Evolutionary conservation across 768 basidiomycete genomes (phyloP), one percentile per base, ranked within the genome.

Genomic region (Rhizopogon sp.): DNA sequence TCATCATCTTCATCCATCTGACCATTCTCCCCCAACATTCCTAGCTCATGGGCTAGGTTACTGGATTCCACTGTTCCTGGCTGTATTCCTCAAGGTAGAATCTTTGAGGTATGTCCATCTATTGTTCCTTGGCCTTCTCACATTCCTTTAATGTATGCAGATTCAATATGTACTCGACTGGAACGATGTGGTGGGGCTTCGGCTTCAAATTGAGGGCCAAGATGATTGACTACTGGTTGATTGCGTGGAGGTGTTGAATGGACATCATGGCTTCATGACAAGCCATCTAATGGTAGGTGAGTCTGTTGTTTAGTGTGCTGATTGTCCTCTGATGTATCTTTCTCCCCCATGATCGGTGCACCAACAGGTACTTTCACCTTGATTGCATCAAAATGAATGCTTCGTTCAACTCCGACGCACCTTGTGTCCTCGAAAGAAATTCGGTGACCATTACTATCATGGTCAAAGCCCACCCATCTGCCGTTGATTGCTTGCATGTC

Each of bases 401-500:
- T 60, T 5, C 54, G 47, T 43, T 64, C 56, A 41, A 61, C 17
- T 29, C 52, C 52, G 2, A 63, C 39, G 13, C 39, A 9, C 9
- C 46, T 17, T 10, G 9, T 45, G 6, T 58, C 56, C 33, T 33
- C 52, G 56, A 54, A 54, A 51, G 45, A 61, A 43, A 56, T 53
- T n/a, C 52, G 46, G 43, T 45, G 43, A 14, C 67, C 71, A 44
- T 66, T 69, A 57, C 65, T 71, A 20, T 69, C 58, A 6, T 61
- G 54, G 56, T 73, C 70, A 59, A 70, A 70, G 0, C 74, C 71
- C 14, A 76, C 57, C 67, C 70, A 77, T 9, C 56, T 56, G 0
- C 70, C 70, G 16, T 67, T 60, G 6, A 63, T 51, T 1, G 58
- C 63, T 37, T 60, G 42, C 20, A 60, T 57, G 6, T 65, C 67